These are phyloP conservation scores for Jaminaea rosea DNA, from an alignment of 1,284 basidiomycete genomes.

Conservation along the genomic window DNA sequence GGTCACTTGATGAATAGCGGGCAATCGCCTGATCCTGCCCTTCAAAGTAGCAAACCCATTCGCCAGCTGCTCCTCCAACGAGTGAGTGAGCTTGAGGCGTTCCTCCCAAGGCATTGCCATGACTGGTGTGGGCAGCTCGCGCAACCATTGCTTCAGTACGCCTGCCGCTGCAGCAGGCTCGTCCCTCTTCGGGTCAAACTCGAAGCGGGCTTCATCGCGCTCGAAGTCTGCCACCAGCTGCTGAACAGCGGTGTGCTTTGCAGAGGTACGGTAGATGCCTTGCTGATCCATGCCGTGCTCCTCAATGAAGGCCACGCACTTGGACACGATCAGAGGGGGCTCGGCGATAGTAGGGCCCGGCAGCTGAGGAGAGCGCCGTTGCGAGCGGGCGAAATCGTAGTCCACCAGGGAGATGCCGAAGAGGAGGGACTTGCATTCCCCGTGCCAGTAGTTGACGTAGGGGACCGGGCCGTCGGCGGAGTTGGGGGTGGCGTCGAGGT, in stretches of 20 bases:
- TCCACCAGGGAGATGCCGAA: constrained; percentile 87
- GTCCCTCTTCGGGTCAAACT: constrained; percentile 65
- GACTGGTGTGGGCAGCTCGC: constrained; percentile 85
- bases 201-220: constrained; percentile 73
- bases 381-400: constrained; percentile 65
- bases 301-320: constrained; percentile 79
- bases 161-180: constrained; percentile 85
- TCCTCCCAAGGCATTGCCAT: constrained; percentile 77
- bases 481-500: constrained; percentile 18
- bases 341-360: constrained; percentile 13
- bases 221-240: constrained; percentile 81
- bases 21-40: constrained; percentile 47
- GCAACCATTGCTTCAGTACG: constrained; percentile 81
- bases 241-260: constrained; percentile 74
- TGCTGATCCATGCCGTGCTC: constrained; percentile 50
- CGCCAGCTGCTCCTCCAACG: constrained; percentile 57
- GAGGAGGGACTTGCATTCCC: constrained; percentile 66
- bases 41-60: constrained; percentile 40
- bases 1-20: constrained; percentile 78
- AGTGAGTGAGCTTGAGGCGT: constrained; percentile 52
- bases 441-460: constrained; percentile 66
- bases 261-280: constrained; percentile 62
- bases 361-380: constrained; percentile 4
- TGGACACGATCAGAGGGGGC: constrained; percentile 67
- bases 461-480: constrained; percentile 59